A percentile compares a stretch with the other conserved stretches of the same genome.
These are phyloP conservation scores for Mycogone perniciosa DNA, from an alignment of 2,329 filamentous ascomycete genomes.

Conservation along the genomic window DNA sequence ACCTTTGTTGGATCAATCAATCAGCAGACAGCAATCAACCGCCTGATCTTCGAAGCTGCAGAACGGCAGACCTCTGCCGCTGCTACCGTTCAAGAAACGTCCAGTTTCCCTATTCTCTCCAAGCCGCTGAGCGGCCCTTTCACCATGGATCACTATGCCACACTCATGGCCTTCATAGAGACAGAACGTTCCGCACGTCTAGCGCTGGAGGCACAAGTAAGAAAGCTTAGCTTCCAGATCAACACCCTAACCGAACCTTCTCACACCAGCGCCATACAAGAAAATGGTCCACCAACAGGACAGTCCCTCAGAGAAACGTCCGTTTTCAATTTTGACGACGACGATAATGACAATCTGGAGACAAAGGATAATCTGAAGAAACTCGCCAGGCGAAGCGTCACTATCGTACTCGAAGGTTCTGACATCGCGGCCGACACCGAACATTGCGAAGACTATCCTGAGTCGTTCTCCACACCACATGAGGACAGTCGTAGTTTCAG, in stretches of 20 bases:
- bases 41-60: background rate
- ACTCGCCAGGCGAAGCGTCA: background rate
- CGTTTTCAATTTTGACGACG: slow-evolving; percentile 38
- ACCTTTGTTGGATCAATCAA: slow-evolving; percentile 33
- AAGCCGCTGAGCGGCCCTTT: slow-evolving; percentile 27
- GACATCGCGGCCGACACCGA: slow-evolving; percentile 31
- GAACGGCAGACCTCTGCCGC: slow-evolving; percentile 37
- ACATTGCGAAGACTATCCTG: slow-evolving; percentile 36
- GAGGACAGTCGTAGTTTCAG: slow-evolving; percentile 33
- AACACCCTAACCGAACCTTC: slow-evolving; percentile 37
- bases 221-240: slow-evolving; percentile 44
- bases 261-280: slow-evolving; percentile 11
- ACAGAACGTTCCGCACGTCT: slow-evolving; percentile 51
- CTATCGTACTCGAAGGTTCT: slow-evolving; percentile 26
- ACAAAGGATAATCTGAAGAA: background rate
- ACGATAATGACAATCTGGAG: slow-evolving; percentile 21
- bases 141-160: slow-evolving; percentile 42
- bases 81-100: slow-evolving; percentile 38
- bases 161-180: slow-evolving; percentile 47
- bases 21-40: slow-evolving; percentile 1
- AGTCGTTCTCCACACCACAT: slow-evolving; percentile 46
- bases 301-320: slow-evolving; percentile 33
- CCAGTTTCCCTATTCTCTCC: slow-evolving; percentile 38
- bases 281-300: slow-evolving; percentile 27
- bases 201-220: slow-evolving; percentile 51